Percentiles rank a stretch among this genome's conserved stretches.
These are phyloP conservation scores for Omphalotus guepiniiformis DNA, from an alignment of 768 basidiomycete species.

Conservation along the genomic window DNA sequence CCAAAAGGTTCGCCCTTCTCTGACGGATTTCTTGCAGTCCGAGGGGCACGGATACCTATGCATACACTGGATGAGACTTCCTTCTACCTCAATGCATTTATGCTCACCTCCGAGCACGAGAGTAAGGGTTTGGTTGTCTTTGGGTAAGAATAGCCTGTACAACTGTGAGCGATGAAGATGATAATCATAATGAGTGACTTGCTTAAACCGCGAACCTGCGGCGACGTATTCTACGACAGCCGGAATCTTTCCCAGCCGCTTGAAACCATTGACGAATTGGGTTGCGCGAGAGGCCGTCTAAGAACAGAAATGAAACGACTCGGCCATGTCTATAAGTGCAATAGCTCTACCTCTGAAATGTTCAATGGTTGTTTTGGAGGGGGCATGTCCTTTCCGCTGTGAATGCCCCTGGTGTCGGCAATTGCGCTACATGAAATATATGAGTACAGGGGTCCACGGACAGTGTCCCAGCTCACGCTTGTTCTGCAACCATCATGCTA, in stretches of 20 bases:
- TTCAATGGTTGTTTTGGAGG: constrained; percentile 80
- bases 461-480: constrained; percentile 52
- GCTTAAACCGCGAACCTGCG: constrained; percentile 96
- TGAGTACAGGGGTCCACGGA: background rate
- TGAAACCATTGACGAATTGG: constrained; percentile 88
- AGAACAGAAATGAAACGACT: background rate
- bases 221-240: constrained; percentile 93
- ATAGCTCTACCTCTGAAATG: constrained; percentile 72
- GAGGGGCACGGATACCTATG: constrained; percentile 87
- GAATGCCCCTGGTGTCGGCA: constrained; percentile 76
- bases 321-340: too few relatives aligned
- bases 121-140: constrained; percentile 91
- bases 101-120: constrained; percentile 78
- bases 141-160: constrained; percentile 72
- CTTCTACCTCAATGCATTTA: background rate
- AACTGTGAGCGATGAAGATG: background rate
- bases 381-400: constrained; percentile 87
- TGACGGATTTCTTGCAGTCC: constrained; percentile 70
- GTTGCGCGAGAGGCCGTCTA: constrained; percentile 71
- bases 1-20: constrained; percentile 94
- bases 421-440: constrained; percentile 52
- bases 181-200: constrained; percentile 14
- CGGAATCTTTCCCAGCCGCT: constrained; percentile 76
- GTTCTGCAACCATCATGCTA: constrained; percentile 93
- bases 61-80: background rate